These are phyloP conservation scores for Ulota crispa DNA, from an alignment of 225 moss, liverwort and hornwort species.

Conservation along the genomic window DNA sequence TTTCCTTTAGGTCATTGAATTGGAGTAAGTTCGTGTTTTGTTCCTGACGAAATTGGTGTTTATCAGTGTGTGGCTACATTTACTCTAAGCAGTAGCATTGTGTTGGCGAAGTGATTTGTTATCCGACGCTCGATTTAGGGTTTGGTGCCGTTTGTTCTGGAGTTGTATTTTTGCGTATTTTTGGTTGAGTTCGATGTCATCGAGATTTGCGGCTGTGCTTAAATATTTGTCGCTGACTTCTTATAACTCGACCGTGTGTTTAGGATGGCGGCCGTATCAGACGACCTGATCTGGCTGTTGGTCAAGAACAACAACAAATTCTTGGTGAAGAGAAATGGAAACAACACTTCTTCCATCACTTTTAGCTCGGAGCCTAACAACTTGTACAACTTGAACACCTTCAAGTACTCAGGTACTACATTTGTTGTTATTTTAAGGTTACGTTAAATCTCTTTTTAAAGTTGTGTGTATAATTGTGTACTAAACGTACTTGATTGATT, in stretches of 20 bases:
- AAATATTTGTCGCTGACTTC: not conserved
- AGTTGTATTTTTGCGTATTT: not conserved
- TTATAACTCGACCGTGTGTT: accelerated
- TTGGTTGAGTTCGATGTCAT: not conserved
- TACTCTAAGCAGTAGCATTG: not conserved
- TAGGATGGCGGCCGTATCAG: conserved; percentile 67
- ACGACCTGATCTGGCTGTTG: conserved; percentile 92
- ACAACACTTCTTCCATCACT: conserved; percentile 81
- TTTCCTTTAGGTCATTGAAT: not conserved
- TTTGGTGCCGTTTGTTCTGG: not conserved
- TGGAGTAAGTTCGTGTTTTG: not conserved
- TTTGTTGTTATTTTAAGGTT: not conserved
- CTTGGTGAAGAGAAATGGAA: conserved; percentile 95
- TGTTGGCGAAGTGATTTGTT: not conserved
- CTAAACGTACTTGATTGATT: too few relatives aligned
- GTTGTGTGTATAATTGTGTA: not conserved
- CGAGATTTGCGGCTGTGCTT: not conserved
- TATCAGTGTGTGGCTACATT: not conserved
- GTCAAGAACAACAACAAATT: conserved; percentile 90
- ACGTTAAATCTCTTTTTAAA: not conserved
- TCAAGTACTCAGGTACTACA: conserved; percentile 77
- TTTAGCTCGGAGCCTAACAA: conserved; percentile 97
- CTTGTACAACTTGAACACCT: conserved; percentile 85
- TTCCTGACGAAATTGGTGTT: not conserved
- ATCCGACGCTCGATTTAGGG: not conserved